phyloP scores from a whole-genome alignment of 2,329 filamentous ascomycete genomes.

The Colletotrichum navitas region DNA sequence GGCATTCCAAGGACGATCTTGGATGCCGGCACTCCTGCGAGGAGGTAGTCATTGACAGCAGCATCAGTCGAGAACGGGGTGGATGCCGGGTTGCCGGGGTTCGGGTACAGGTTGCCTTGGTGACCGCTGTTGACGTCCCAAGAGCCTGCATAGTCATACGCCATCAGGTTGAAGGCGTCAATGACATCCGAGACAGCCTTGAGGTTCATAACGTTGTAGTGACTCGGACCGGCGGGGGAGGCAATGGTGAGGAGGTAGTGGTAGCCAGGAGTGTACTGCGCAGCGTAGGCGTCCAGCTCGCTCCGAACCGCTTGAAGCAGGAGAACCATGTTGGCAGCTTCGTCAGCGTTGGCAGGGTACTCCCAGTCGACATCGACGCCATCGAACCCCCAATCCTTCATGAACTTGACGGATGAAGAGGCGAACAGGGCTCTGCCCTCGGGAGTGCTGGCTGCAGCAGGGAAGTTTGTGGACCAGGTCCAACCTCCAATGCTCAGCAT shows the following conservation, averaged over 20 bases:
- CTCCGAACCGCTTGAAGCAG: conserved; percentile 59
- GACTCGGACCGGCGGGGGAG: conserved; percentile 60
- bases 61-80: conserved; percentile 78
- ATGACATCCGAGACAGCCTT: conserved; percentile 63
- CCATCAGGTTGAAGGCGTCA: conserved; percentile 74
- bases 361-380: conserved; percentile 71
- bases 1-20: conserved; percentile 85
- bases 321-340: conserved; percentile 57
- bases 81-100: conserved; percentile 61
- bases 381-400: conserved; percentile 75
- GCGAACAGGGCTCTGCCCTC: conserved; percentile 76
- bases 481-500: conserved; percentile 86
- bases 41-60: conserved; percentile 74
- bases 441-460: conserved; percentile 70
- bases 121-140: conserved; percentile 76
- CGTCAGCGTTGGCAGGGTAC: conserved; percentile 56
- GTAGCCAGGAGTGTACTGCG: conserved; percentile 54
- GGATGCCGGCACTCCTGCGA: conserved; percentile 66
- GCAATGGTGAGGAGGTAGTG: conserved; percentile 66
- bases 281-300: conserved; percentile 59
- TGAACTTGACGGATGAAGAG: conserved; percentile 73
- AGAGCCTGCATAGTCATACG: conserved; percentile 77
- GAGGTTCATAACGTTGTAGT: conserved; percentile 65
- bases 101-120: conserved; percentile 76
- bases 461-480: conserved; percentile 80